Base-by-base conservation (phyloP, 1,284 basidiomycete genomes). In the Sporisorium reilianum region DNA sequence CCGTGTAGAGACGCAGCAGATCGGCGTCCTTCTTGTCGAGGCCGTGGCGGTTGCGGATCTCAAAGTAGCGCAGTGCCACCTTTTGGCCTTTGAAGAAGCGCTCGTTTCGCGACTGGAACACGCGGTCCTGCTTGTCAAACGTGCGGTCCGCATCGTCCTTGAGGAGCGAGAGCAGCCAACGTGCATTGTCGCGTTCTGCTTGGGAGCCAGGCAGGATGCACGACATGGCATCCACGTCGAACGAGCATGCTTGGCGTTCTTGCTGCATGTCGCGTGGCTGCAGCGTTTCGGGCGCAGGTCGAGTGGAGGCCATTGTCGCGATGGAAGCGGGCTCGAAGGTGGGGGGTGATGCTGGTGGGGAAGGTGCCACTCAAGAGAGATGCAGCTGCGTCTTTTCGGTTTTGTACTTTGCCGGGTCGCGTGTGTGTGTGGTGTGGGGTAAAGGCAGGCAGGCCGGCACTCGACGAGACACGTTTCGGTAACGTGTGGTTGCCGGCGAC, bases 11-110 rank as follows among this genome's bases (percentile, higher is more conserved):
- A 18, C 78, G 61, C 42, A 80, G 48, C 42, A 71, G 56, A 55
- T 80, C 78, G 26, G 74, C 64, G 23, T 80, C 78, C 59, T 76
- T 75, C 60, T 80, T 80, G 7, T 68, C 61, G 25, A 80, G 51
- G 7, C 78, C 78, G 48, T 76, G 69, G 16, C 55, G 42, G 46
- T 80, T 80, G 42, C 78, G 63, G 26, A 80, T 65, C 44, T 80
- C 65, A 46, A 78, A 79, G 56, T 80, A 80, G 32, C 61, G 66
- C 20, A 77, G 49, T 1, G 76, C 73, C 5, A 78, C 55, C 63
- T 77, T 54, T 41, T 80, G 78, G 22, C 78, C 78, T 9, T 61
- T 61, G 48, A 76, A 44, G 59, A 80, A 80, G 41, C 74, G 56
- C 45, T 80, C 66, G 44, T 60, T 79, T 30, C 78, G 69, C 0